These are phyloP conservation scores for Gossypium davidsonii DNA, from an alignment of 441 rosid genomes.

Conservation along the genomic window DNA sequence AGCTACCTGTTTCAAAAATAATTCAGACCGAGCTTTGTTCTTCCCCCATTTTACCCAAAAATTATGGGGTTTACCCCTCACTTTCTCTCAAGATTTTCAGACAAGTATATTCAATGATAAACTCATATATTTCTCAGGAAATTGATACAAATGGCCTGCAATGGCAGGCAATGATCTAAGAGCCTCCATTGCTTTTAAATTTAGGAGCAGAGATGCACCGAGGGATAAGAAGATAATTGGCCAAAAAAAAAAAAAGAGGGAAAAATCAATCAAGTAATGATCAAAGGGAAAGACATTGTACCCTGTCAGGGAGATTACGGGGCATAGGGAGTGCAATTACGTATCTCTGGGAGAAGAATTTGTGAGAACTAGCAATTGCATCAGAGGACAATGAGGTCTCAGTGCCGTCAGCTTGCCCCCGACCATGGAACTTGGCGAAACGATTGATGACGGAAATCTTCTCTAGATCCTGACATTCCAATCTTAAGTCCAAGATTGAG, in stretches of 20 bases:
- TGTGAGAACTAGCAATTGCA: conserved; percentile 31
- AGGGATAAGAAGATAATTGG: conserved; percentile 28
- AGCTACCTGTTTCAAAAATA: conserved; percentile 18
- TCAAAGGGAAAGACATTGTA: conserved; percentile 80
- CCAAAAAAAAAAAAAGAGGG: conserved; percentile 13
- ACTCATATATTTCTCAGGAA: conserved; percentile 29
- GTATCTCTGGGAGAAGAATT: conserved; percentile 53
- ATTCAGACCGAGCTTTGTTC: neutral
- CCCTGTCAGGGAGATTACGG: conserved; percentile 65
- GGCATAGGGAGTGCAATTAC: conserved; percentile 68
- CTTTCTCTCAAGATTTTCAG: conserved; percentile 27
- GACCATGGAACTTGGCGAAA: conserved; percentile 82
- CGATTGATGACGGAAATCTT: conserved; percentile 74
- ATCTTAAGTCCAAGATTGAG: conserved; percentile 53
- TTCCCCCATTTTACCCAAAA: conserved; percentile 18
- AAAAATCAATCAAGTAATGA: conserved; percentile 34
- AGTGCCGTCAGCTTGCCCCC: conserved; percentile 38
- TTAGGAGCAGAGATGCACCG: conserved; percentile 23
- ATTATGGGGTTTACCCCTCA: conserved; percentile 19
- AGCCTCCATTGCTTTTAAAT: conserved; percentile 21
- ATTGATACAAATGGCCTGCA: conserved; percentile 31
- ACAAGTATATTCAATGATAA: conserved; percentile 26
- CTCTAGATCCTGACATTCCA: conserved; percentile 77
- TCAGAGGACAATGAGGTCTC: conserved; percentile 44
- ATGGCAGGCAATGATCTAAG: conserved; percentile 14